Evolutionary conservation across 192 early-diverging fungal species (phyloP), one percentile per base, ranked within the genome.

Genomic region (Entomortierella chlamydospora): DNA sequence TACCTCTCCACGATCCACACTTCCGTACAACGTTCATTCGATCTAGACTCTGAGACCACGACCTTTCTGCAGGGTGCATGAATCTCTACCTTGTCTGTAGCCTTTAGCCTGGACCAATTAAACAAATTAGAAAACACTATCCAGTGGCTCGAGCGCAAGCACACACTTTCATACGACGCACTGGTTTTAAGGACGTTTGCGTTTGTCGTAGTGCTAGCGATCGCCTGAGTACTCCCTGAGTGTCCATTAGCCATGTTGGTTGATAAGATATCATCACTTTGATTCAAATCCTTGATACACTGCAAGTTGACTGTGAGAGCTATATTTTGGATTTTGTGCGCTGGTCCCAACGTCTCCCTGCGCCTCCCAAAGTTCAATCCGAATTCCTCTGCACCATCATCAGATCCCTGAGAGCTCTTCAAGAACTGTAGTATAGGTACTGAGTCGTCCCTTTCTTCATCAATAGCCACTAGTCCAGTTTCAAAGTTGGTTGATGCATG

Each of bases 1-100:
- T 70, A 79, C 20, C 76, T 52, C 52, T 79, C 76, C n/a, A 50
- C 76, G 26, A 79, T 56, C 61, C 66, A 70, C 5, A 66, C 34
- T 1, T 20, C 39, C 20, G 51, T 31, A 29, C 29, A 39, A 22
- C 25, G 1, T 5, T 42, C 18, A 23, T 17, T 31, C 15, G 43
- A 20, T 29, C 41, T 29, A 18, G 13, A 25, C 10, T 56, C 4
- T 8, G 56, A 26, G 13, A 70, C 15, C 2, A 41, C 28, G 17
- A 79, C n/a, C n/a, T 33, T 47, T 25, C 61, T 54, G 25, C 63
- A 79, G 2, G 76, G 76, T 17, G 70, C 76, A 33, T 79, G 76
- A 18, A 79, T 70, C 42, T 79, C 76, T 0, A 79, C 68, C 10
- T 22, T 63, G 31, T 79, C 76, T 9, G 25, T n/a, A 25, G 66